Evolutionary conservation across 306 rosid genomes (phyloP).

Genomic region (Prunus campanulata): DNA sequence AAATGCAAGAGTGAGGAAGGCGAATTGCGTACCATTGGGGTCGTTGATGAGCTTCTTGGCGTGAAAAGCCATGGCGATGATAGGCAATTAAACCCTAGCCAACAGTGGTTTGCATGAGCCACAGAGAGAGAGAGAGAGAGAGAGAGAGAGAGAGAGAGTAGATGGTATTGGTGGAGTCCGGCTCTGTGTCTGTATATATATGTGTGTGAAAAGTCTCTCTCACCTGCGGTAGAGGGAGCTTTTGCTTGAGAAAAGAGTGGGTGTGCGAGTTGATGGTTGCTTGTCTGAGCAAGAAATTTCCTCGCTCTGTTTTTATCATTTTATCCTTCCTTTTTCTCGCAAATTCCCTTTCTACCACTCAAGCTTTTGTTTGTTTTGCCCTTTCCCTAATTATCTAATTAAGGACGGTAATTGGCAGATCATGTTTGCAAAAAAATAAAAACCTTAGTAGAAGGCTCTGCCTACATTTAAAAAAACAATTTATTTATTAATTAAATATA

Average conservation of each 20-base stretch:
- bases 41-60: conserved; percentile 88
- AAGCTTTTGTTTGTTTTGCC: not conserved
- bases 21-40: conserved; percentile 49
- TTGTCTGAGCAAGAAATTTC: conserved; percentile 20
- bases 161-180: conserved; percentile 28
- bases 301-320: not conserved
- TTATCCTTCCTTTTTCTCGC: not conserved
- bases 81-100: conserved; percentile 47
- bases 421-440: not conserved
- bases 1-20: not conserved
- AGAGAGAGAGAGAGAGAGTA: conserved; percentile 10
- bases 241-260: not conserved
- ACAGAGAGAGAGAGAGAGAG: conserved; percentile 5
- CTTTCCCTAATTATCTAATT: not conserved
- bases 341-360: not conserved
- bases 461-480: too few relatives aligned
- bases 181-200: not conserved
- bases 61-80: conserved; percentile 57
- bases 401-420: not conserved
- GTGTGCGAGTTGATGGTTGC: conserved; percentile 6
- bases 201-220: not conserved
- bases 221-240: conserved; percentile 5
- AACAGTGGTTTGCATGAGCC: conserved; percentile 43
- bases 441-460: too few relatives aligned
- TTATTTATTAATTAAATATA: too few relatives aligned